These are phyloP conservation scores for Arabis hirsuta DNA, from an alignment of 345 rosid genomes.

Conservation along the genomic window DNA sequence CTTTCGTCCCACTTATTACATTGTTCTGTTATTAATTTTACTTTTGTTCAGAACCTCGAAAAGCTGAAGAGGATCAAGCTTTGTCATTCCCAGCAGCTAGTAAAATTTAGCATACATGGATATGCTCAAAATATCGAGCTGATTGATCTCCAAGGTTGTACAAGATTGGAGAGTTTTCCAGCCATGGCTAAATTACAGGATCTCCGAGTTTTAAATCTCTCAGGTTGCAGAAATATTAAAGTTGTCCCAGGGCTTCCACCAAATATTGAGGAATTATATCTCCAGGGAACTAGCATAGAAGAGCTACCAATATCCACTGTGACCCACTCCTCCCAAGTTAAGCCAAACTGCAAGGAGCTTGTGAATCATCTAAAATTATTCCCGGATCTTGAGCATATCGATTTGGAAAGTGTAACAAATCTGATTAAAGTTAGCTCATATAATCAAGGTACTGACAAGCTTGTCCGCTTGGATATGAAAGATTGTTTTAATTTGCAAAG, in stretches of 20 bases:
- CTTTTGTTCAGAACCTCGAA: neutral
- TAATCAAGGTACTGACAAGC: constrained; percentile 6
- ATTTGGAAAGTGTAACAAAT: constrained; percentile 13
- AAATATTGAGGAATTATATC: constrained; percentile 27
- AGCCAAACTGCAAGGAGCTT: neutral
- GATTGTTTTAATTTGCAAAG: neutral
- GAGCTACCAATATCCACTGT: constrained; percentile 15
- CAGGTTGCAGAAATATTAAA: constrained; percentile 24
- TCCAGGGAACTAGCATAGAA: constrained; percentile 13
- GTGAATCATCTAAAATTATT: constrained; percentile 7
- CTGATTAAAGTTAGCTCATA: neutral
- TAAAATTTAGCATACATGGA: neutral
- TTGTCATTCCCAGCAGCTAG: constrained; percentile 13
- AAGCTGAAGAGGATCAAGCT: constrained; percentile 23
- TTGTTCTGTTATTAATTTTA: neutral
- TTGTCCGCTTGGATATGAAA: constrained; percentile 9
- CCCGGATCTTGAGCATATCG: constrained; percentile 3
- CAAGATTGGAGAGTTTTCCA: constrained; percentile 3
- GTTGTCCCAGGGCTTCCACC: neutral
- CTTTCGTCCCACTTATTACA: neutral
- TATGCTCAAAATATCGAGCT: constrained; percentile 13
- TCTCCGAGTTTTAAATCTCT: constrained; percentile 25
- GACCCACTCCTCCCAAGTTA: neutral
- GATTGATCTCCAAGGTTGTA: constrained; percentile 32
- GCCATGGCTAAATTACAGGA: neutral